phyloP scores from a whole-genome alignment of 495 filamentous ascomycete species.

The Talaromyces ruber region DNA sequence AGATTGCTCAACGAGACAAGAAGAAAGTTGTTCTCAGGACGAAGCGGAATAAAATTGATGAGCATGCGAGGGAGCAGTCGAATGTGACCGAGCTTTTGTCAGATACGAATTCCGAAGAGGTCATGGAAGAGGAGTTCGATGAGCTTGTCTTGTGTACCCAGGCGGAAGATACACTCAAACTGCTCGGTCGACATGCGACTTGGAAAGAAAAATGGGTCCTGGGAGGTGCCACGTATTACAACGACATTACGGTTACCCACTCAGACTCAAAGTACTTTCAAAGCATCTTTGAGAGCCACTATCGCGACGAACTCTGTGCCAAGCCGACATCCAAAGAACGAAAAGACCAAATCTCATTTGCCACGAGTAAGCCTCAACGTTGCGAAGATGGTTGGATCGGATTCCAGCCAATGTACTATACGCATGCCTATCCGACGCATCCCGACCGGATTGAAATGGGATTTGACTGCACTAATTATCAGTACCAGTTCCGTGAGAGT shows the following conservation, averaged over 20 bases:
- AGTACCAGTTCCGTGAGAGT: slow-evolving; percentile 62
- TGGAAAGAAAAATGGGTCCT: slow-evolving; percentile 60
- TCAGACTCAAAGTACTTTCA: slow-evolving; percentile 67
- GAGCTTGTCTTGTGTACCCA: slow-evolving; percentile 62
- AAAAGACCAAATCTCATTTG: slow-evolving; percentile 44
- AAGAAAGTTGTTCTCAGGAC: slow-evolving; percentile 42
- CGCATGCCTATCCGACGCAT: slow-evolving; percentile 56
- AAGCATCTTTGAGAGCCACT: slow-evolving; percentile 65
- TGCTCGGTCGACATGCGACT: slow-evolving; percentile 54
- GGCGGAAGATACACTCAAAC: slow-evolving; percentile 62
- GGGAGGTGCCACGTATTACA: slow-evolving; percentile 65
- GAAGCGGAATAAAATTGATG: neutral
- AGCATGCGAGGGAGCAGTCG: neutral
- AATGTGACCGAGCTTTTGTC: neutral
- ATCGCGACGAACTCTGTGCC: slow-evolving; percentile 42
- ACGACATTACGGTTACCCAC: slow-evolving; percentile 82
- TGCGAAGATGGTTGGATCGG: slow-evolving; percentile 33
- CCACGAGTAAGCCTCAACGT: slow-evolving; percentile 27
- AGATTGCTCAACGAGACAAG: slow-evolving; percentile 47
- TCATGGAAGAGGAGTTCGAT: slow-evolving; percentile 49
- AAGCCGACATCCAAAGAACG: slow-evolving; percentile 37
- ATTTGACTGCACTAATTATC: slow-evolving; percentile 81
- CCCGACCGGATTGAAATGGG: slow-evolving; percentile 73
- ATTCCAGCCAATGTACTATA: slow-evolving; percentile 79
- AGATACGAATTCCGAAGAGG: slow-evolving; percentile 8